phyloP scores from a whole-genome alignment of 2,329 filamentous ascomycete species.

The Trichoderma asperellum region DNA sequence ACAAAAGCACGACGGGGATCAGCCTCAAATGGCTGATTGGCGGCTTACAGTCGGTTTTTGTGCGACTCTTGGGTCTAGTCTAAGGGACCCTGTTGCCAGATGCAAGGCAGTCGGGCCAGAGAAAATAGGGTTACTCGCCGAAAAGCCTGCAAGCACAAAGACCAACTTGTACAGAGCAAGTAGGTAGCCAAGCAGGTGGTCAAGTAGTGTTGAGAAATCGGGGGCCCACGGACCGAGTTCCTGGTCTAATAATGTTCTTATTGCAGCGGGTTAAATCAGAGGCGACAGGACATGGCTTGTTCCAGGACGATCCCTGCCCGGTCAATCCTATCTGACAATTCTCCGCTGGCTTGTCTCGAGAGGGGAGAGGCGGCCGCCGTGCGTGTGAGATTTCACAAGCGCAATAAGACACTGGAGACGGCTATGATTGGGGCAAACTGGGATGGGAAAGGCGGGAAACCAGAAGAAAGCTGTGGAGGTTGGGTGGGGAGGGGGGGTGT shows the following conservation, averaged over 20 bases:
- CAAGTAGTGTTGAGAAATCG: constrained; percentile 13
- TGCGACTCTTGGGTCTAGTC: constrained; percentile 50
- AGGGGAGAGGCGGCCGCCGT: constrained; percentile 29
- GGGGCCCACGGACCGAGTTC: constrained; percentile 43
- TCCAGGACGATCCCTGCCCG: constrained; percentile 40
- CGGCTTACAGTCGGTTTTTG: constrained; percentile 54
- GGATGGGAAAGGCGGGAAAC: constrained; percentile 30
- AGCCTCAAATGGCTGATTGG: constrained; percentile 42
- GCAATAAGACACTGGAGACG: constrained; percentile 38
- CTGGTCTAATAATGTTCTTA: constrained; percentile 33
- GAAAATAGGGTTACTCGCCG: constrained; percentile 43
- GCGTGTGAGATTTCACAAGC: constrained; percentile 34
- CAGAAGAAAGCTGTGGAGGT: constrained; percentile 30
- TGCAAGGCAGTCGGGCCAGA: constrained; percentile 51
- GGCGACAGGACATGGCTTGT: constrained; percentile 34
- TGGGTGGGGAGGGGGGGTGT: constrained; percentile 30
- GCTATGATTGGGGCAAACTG: constrained; percentile 33
- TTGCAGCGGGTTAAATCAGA: constrained; percentile 42
- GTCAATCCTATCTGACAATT: constrained; percentile 42
- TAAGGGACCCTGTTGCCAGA: constrained; percentile 43
- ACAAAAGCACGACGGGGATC: constrained; percentile 36
- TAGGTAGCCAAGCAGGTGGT: constrained; percentile 12
- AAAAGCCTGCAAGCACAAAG: constrained; percentile 30
- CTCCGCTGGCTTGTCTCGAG: constrained; percentile 41
- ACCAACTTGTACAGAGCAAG: constrained; percentile 6